Conservation (phyloP, 2,329 filamentous ascomycete species). For the Bipolaris gigantea region DNA sequence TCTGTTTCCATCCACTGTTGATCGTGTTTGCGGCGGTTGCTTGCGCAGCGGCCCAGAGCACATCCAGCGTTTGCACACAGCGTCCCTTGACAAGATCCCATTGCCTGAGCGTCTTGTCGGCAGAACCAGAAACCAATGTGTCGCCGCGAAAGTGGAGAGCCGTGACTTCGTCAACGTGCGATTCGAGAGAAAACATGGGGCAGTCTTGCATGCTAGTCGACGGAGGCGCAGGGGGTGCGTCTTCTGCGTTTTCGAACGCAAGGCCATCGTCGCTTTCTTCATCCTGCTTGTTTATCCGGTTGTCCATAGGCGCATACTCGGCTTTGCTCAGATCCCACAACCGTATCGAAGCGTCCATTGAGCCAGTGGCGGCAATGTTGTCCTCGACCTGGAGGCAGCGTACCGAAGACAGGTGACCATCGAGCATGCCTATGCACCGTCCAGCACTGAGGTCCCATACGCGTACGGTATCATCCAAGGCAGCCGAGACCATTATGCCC, state of each 20-base stretch:
- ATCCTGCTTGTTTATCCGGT: slow-evolving; percentile 52
- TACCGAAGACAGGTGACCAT: slow-evolving; percentile 94
- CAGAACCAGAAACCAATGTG: slow-evolving; percentile 89
- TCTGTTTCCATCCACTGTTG: slow-evolving; percentile 70
- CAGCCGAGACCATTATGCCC: slow-evolving; percentile 88
- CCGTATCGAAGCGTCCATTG: slow-evolving; percentile 89
- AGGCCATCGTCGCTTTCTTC: slow-evolving; percentile 59
- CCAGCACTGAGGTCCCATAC: slow-evolving; percentile 97
- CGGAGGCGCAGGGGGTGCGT: slow-evolving; percentile 68
- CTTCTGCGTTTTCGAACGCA: slow-evolving; percentile 71
- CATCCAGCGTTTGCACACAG: slow-evolving; percentile 94
- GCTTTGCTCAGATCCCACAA: slow-evolving; percentile 93
- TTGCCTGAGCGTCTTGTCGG: slow-evolving; percentile 95
- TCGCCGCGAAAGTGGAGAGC: slow-evolving; percentile 88
- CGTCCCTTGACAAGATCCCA: slow-evolving; percentile 98
- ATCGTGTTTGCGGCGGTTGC: slow-evolving; percentile 65
- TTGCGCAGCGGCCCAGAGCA: slow-evolving; percentile 96
- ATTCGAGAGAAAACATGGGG: slow-evolving; percentile 81
- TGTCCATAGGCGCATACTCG: slow-evolving; percentile 72
- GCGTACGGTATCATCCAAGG: slow-evolving; percentile 87
- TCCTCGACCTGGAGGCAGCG: slow-evolving; percentile 91
- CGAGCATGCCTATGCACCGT: slow-evolving; percentile 85
- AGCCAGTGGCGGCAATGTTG: slow-evolving; percentile 91
- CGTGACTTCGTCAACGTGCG: slow-evolving; percentile 92
- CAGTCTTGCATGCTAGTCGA: slow-evolving; percentile 85